These are phyloP conservation scores for Mortierella sp. DNA, from an alignment of 371 early-diverging fungal genomes.

Conservation along the genomic window DNA sequence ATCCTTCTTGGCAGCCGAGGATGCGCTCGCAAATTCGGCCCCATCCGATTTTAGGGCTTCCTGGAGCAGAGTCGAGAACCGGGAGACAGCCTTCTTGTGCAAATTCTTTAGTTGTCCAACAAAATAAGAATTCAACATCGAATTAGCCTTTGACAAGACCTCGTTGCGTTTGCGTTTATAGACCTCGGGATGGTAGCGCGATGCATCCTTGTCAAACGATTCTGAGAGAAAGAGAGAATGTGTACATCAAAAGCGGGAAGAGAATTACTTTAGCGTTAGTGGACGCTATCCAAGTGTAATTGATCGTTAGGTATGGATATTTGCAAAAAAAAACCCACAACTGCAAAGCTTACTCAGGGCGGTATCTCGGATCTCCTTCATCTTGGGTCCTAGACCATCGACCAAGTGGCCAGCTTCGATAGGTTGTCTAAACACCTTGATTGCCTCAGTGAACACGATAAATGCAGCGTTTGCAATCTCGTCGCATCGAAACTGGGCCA, in stretches of 20 bases:
- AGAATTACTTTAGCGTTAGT: no score
- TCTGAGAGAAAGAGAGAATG: constrained; percentile 30
- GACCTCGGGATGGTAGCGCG: constrained; percentile 90
- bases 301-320: background rate
- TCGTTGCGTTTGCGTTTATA: constrained; percentile 89
- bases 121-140: constrained; percentile 82
- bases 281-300: no score
- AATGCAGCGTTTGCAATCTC: constrained; percentile 92
- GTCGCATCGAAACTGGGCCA: constrained; percentile 98
- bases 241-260: background rate
- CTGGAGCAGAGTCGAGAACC: constrained; percentile 71
- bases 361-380: constrained; percentile 67
- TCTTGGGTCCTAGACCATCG: constrained; percentile 78
- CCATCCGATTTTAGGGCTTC: constrained; percentile 30
- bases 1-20: constrained; percentile 20
- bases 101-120: constrained; percentile 90
- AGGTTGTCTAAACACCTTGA: constrained; percentile 73
- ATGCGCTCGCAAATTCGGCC: constrained; percentile 28
- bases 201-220: constrained; percentile 90
- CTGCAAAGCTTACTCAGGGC: constrained; percentile 64
- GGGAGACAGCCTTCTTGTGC: constrained; percentile 72
- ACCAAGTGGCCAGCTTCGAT: constrained; percentile 86
- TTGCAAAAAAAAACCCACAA: background rate
- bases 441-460: constrained; percentile 69
- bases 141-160: constrained; percentile 81